phyloP scores from a whole-genome alignment of 78 protist genomes.

The Anaeramoeba flamelloides region DNA sequence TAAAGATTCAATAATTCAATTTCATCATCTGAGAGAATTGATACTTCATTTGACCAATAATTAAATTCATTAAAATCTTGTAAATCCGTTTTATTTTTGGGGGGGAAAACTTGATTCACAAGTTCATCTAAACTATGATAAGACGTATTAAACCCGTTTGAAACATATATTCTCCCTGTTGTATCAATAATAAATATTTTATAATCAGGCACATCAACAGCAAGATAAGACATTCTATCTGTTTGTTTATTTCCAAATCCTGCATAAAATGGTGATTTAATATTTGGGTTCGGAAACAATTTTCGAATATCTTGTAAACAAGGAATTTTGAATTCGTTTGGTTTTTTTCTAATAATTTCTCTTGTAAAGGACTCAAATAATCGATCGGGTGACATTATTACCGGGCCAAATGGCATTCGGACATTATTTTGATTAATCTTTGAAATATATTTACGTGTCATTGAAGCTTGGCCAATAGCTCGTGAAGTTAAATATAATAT shows the following conservation, averaged over 20 bases:
- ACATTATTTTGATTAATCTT: not conserved
- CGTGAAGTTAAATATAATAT: not conserved
- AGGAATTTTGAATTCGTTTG: not conserved
- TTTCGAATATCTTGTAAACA: not conserved
- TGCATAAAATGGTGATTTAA: not conserved
- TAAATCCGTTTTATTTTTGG: too few relatives aligned
- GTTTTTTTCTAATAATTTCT: conserved; percentile 27
- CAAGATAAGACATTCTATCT: not conserved
- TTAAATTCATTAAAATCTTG: too few relatives aligned
- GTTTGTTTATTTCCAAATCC: not conserved
- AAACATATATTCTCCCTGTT: too few relatives aligned
- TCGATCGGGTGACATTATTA: conserved; percentile 74
- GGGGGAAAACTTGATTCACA: too few relatives aligned
- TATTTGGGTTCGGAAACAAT: not conserved
- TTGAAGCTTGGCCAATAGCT: not conserved
- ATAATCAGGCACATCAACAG: not conserved
- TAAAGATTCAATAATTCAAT: too few relatives aligned
- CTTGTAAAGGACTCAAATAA: conserved; percentile 47
- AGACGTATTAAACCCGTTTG: too few relatives aligned
- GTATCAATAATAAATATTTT: not conserved
- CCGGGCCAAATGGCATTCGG: conserved; percentile 79
- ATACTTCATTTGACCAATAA: too few relatives aligned
- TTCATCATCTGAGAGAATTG: too few relatives aligned
- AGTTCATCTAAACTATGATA: too few relatives aligned
- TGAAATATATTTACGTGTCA: not conserved